Evolutionary conservation across 495 filamentous ascomycete genomes (phyloP).

Genomic region (Trichoderma orchidacearum): DNA sequence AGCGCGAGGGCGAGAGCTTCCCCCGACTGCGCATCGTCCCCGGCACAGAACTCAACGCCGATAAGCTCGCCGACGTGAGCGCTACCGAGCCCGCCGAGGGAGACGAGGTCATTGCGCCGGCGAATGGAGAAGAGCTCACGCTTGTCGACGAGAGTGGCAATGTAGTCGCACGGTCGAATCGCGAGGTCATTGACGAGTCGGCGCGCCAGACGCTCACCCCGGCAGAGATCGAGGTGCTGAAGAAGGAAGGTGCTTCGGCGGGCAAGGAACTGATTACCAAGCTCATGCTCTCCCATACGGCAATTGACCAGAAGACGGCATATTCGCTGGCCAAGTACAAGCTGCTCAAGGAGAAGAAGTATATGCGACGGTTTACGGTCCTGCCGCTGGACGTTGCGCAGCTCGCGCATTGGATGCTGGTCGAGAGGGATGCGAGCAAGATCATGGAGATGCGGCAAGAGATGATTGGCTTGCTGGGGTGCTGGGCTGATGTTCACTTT

Average conservation of each 20-base stretch:
- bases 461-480: constrained; percentile 51
- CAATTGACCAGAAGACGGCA: constrained; percentile 82
- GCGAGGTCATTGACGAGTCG: constrained; percentile 64
- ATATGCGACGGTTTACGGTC: constrained; percentile 71
- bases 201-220: constrained; percentile 69
- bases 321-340: constrained; percentile 94
- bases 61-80: constrained; percentile 47
- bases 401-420: constrained; percentile 58
- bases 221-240: constrained; percentile 84
- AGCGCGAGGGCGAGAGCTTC: constrained; percentile 36
- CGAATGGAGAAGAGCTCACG: constrained; percentile 22
- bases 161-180: constrained; percentile 63
- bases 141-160: constrained; percentile 35
- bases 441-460: constrained; percentile 88
- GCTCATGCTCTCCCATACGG: constrained; percentile 70
- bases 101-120: constrained; percentile 15
- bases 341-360: constrained; percentile 85
- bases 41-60: constrained; percentile 67
- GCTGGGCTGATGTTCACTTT: constrained; percentile 39
- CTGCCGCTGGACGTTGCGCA: constrained; percentile 66
- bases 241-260: constrained; percentile 59
- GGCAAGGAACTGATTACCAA: constrained; percentile 83
- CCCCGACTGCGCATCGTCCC: constrained; percentile 65
- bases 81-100: constrained; percentile 15
- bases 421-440: constrained; percentile 60